phyloP scores from a whole-genome alignment of 306 rosid genomes.

The Datisca glomerata region DNA sequence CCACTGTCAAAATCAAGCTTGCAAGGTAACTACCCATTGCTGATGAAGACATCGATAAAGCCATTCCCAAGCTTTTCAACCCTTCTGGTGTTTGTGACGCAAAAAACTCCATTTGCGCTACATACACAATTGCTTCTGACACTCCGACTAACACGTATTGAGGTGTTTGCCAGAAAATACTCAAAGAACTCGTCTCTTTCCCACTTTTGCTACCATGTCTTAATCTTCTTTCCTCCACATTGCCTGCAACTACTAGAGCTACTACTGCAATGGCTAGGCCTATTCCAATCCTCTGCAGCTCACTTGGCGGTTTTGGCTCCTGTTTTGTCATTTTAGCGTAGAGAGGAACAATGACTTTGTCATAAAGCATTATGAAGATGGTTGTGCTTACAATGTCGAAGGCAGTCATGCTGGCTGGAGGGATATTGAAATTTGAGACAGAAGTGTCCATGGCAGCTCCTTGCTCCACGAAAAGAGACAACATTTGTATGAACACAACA shows the following conservation, averaged over 20 bases:
- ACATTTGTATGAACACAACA: conserved; percentile 46
- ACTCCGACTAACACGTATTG: conserved; percentile 44
- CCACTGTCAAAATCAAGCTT: conserved; percentile 30
- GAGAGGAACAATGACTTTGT: conserved; percentile 24
- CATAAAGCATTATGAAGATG: conserved; percentile 32
- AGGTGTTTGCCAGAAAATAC: conserved; percentile 56
- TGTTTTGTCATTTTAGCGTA: conserved; percentile 20
- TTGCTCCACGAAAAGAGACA: conserved; percentile 45
- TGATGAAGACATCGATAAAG: conserved; percentile 39
- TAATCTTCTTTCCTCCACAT: conserved; percentile 32
- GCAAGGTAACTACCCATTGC: conserved; percentile 49
- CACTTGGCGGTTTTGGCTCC: conserved; percentile 28
- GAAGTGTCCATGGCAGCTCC: conserved; percentile 43
- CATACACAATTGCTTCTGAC: conserved; percentile 39
- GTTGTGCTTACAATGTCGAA: conserved; percentile 47
- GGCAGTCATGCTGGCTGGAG: conserved; percentile 53
- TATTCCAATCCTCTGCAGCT: conserved; percentile 38
- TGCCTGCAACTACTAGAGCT: conserved; percentile 37
- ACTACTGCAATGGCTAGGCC: conserved; percentile 29
- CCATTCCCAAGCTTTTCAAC: conserved; percentile 46
- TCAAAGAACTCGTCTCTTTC: conserved; percentile 30
- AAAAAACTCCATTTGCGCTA: conserved; percentile 52
- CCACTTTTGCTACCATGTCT: conserved; percentile 9
- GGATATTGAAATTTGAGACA: conserved; percentile 29
- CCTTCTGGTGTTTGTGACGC: conserved; percentile 39